These are phyloP conservation scores for Bacidia gigantensis DNA, from an alignment of 495 filamentous ascomycete species.

Conservation along the genomic window DNA sequence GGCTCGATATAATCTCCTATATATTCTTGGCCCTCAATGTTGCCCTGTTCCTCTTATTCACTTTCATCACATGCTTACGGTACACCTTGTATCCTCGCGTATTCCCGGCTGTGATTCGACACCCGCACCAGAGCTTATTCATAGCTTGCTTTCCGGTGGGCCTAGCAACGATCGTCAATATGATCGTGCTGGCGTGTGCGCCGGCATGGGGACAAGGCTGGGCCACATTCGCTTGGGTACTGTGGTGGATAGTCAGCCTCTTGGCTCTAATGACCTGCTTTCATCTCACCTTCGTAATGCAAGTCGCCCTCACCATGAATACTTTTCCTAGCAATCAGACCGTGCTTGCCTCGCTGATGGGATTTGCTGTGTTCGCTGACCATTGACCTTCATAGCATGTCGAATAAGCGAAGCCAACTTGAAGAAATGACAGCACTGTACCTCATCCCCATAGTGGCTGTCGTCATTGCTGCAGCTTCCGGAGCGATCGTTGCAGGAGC, in stretches of 20 bases:
- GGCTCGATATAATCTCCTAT: constrained; percentile 28
- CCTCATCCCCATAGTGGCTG: constrained; percentile 45
- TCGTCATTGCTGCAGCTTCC: constrained; percentile 42
- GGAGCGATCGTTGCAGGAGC: constrained; percentile 42
- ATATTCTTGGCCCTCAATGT: constrained; percentile 33
- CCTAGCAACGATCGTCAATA: constrained; percentile 41
- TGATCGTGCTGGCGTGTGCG: constrained; percentile 35
- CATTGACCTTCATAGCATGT: constrained; percentile 20
- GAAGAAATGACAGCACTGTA: constrained; percentile 42
- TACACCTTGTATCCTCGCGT: constrained; percentile 36
- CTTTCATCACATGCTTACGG: constrained; percentile 28
- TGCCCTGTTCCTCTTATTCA: constrained; percentile 27
- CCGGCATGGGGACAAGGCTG: constrained; percentile 28
- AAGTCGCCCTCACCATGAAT: constrained; percentile 8
- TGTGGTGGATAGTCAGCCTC: constrained; percentile 47
- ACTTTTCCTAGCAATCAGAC: background rate
- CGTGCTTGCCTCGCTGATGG: background rate
- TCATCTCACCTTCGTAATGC: constrained; percentile 45
- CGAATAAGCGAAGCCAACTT: constrained; percentile 21
- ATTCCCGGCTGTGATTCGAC: constrained; percentile 33
- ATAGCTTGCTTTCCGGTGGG: constrained; percentile 44
- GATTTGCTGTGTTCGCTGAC: background rate
- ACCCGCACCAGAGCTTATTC: constrained; percentile 41
- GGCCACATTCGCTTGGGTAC: background rate
- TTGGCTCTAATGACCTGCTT: constrained; percentile 37